Conservation (phyloP, 441 rosid genomes). For the Bocquillonia castaneifolia region DNA sequence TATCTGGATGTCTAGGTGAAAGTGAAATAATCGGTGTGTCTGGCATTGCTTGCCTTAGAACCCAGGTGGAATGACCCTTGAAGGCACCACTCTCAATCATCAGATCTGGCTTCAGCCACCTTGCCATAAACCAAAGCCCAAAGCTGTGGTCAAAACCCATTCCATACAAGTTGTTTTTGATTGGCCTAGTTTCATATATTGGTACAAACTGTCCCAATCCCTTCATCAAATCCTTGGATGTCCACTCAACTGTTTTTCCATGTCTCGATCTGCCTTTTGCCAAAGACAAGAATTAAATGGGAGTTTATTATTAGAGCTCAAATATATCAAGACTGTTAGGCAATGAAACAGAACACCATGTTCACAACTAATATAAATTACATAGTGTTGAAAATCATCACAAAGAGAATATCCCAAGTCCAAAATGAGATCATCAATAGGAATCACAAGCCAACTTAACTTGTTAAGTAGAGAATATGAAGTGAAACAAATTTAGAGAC, state of each 20-base stretch:
- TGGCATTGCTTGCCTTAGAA: conserved; percentile 94
- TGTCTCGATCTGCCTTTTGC: conserved; percentile 99
- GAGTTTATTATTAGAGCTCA: conserved; percentile 31
- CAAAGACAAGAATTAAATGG: conserved; percentile 60
- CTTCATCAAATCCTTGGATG: conserved; percentile 79
- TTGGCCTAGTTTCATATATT: conserved; percentile 81
- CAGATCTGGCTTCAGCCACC: conserved; percentile 81
- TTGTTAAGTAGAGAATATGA: neutral
- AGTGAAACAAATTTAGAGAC: neutral
- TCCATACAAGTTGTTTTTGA: conserved; percentile 86
- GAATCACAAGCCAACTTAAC: neutral
- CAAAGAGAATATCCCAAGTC: neutral
- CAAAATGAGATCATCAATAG: neutral
- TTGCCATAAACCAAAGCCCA: conserved; percentile 92
- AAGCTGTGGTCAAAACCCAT: conserved; percentile 99
- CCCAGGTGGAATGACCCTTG: conserved; percentile 99
- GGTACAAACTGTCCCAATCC: conserved; percentile 88
- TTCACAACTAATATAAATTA: neutral
- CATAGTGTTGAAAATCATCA: neutral
- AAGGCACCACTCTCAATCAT: conserved; percentile 99
- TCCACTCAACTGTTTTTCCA: conserved; percentile 91
- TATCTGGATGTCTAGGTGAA: conserved; percentile 90
- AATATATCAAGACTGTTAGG: neutral
- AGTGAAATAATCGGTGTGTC: conserved; percentile 66
- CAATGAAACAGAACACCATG: neutral